Evolutionary conservation across 306 rosid genomes (phyloP).

Genomic region (Medicago lupulina): DNA sequence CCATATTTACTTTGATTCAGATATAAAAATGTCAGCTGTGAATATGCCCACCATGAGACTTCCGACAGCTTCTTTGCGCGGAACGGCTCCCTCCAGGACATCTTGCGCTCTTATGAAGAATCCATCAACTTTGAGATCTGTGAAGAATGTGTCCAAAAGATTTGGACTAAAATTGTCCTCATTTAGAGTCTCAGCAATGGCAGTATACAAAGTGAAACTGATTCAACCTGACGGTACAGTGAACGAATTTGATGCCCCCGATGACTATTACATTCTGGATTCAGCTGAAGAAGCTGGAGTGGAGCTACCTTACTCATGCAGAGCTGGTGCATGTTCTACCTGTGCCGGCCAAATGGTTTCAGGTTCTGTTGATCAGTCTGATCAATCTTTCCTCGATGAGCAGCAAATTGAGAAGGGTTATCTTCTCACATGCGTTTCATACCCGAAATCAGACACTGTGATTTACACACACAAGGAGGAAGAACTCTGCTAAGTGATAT

Average conservation of each 20-base stretch:
- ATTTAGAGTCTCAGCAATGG: constrained; percentile 62
- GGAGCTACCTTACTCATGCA: constrained; percentile 78
- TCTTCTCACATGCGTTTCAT: constrained; percentile 65
- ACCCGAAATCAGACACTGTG: constrained; percentile 64
- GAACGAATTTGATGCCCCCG: constrained; percentile 72
- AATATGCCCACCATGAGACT: constrained; percentile 49
- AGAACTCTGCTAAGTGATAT: constrained; percentile 49
- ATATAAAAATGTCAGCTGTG: constrained; percentile 44
- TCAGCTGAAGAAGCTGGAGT: constrained; percentile 81
- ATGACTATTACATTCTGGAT: constrained; percentile 66
- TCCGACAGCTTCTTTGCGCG: constrained; percentile 43
- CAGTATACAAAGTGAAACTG: constrained; percentile 64
- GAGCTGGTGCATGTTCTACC: constrained; percentile 86
- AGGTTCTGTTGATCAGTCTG: constrained; percentile 69
- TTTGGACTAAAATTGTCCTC: constrained; percentile 64
- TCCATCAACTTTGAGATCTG: constrained; percentile 47
- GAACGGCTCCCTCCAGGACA: constrained; percentile 37
- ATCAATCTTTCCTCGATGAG: constrained; percentile 66
- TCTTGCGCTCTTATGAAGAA: constrained; percentile 46
- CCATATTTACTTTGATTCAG: constrained; percentile 33
- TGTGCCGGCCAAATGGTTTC: constrained; percentile 64
- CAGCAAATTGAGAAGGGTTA: constrained; percentile 63
- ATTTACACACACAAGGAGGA: constrained; percentile 70
- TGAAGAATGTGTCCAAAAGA: constrained; percentile 50
- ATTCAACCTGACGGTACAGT: constrained; percentile 65